Base-by-base conservation (phyloP, 192 early-diverging fungal species). In the Coemansia nantahalensis region DNA sequence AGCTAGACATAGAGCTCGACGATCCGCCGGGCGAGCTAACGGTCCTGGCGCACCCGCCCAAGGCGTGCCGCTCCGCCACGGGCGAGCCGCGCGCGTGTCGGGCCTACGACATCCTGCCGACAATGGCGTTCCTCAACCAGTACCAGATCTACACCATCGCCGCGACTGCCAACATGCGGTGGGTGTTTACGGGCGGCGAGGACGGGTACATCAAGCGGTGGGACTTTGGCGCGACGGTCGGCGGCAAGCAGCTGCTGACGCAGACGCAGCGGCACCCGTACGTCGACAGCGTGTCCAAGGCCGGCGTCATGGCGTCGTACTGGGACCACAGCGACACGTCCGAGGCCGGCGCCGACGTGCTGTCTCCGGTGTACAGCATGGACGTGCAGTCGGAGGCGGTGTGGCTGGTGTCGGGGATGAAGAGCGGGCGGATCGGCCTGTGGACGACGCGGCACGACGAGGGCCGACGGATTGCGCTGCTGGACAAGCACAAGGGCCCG, bases 191-290 rank as follows among this genome's bases (percentile, higher is more conserved):
- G 19, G 90, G 89, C 19, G 85, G 84, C 11, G 92, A 94, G 40
- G 97, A 99, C 75, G 97, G 95, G 47, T 94, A 89, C 66, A 85
- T 99, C 40, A 79, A 92, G 23, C 94, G 92, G 59, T 99, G 85
- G 76, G 94, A 99, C 56, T 93, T 96, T 56, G 82, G 85, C 50
- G 83, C 84, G 14, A 85, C 97, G 0, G 80, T 94, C 54, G 86
- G 86, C 58, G 94, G 94, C 8, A 86, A 87, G 43, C 79, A 81
- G 17, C 49, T 78, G 38, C 68, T 99, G 39, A 96, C 97, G 2
- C 87, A 86, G 51, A 84, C 77, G 8, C 97, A 99, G 51, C 68
- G 86, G 47, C 93, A 95, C 53, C 78, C 87, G 6, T 80, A 87
- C 22, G 88, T 90, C 2, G 97, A 98, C 39, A 87, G 88, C 32